Evolutionary conservation across 1,284 basidiomycete species (phyloP).

Genomic region (Ceratobasidium sp.): DNA sequence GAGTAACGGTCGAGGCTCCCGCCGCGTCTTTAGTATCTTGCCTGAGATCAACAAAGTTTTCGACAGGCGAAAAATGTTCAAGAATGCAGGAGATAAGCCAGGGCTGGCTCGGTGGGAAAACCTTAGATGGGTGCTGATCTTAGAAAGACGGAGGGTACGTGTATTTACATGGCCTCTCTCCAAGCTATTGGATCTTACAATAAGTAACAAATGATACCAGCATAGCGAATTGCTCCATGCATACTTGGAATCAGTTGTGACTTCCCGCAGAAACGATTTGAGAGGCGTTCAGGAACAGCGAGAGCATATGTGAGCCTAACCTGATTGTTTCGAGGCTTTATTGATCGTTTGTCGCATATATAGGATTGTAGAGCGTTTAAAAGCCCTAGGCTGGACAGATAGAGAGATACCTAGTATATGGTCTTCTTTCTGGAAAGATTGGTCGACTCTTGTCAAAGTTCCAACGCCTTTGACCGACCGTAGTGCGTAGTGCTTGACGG

Average conservation of each 20-base stretch:
- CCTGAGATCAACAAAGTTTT: too few relatives aligned
- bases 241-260: neutral
- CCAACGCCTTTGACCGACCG: slow-evolving; percentile 23
- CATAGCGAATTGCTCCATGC: neutral
- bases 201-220: neutral
- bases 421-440: neutral
- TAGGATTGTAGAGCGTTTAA: neutral
- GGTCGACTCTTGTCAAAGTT: slow-evolving; percentile 3
- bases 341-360: neutral
- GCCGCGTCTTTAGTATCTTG: too few relatives aligned
- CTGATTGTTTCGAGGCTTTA: neutral
- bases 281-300: neutral
- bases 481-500: neutral
- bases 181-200: neutral
- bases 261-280: neutral
- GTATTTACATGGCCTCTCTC: neutral
- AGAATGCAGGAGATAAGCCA: neutral
- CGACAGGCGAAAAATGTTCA: neutral
- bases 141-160: too few relatives aligned
- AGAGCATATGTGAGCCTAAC: neutral
- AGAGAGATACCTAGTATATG: neutral
- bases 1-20: too few relatives aligned
- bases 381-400: neutral
- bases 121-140: neutral
- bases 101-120: neutral